These are phyloP conservation scores for Vicia sativa DNA, from an alignment of 306 rosid species.

Conservation along the genomic window DNA sequence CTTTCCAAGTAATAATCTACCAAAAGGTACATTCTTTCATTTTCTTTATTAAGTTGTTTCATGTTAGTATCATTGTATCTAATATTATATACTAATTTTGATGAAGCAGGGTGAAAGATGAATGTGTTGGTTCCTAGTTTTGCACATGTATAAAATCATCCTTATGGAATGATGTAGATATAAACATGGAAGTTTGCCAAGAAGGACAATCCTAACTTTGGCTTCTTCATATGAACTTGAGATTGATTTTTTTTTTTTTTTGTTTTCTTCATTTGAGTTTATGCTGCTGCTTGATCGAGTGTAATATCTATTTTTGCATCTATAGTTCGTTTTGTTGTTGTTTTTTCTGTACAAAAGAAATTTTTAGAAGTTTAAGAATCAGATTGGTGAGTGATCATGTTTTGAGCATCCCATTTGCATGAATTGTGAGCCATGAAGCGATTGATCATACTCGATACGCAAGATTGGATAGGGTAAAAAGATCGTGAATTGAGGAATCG, in stretches of 20 bases:
- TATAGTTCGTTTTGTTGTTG: not conserved
- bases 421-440: too few relatives aligned
- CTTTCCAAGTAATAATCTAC: slow-evolving; percentile 34
- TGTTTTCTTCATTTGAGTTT: slow-evolving; percentile 34
- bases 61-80: slow-evolving; percentile 1
- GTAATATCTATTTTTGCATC: not conserved
- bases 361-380: slow-evolving; percentile 38
- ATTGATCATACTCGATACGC: too few relatives aligned
- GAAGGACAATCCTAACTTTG: slow-evolving; percentile 37
- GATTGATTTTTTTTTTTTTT: slow-evolving; percentile 24
- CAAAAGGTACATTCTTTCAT: slow-evolving; percentile 40
- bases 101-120: slow-evolving; percentile 51
- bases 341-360: slow-evolving; percentile 31
- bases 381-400: slow-evolving; percentile 26
- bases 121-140: slow-evolving; percentile 35
- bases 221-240: slow-evolving; percentile 36
- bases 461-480: too few relatives aligned
- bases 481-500: too few relatives aligned
- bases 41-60: not conserved
- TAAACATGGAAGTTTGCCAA: slow-evolving; percentile 38
- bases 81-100: not conserved
- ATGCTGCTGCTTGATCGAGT: slow-evolving; percentile 24
- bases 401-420: too few relatives aligned
- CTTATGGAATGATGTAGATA: slow-evolving; percentile 30
- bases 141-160: slow-evolving; percentile 12